Percentiles rank a stretch among this genome's conserved stretches.
These are phyloP conservation scores for Phytopythium helicoides DNA, from an alignment of 352 stramenopile genomes.

Conservation along the genomic window DNA sequence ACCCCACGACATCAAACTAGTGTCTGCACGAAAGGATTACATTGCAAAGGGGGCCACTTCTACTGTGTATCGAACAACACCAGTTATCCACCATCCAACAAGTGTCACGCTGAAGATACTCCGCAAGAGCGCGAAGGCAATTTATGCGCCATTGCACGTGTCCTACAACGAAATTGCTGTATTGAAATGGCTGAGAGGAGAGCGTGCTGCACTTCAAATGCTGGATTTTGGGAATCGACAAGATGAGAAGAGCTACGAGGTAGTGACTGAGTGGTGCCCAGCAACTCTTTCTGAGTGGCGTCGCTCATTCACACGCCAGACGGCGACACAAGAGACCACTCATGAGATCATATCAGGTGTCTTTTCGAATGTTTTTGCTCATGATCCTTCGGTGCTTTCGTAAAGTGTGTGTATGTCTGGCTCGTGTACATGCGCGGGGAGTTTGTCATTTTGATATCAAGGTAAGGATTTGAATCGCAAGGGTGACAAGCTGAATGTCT, in stretches of 20 bases:
- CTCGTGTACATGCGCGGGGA: conserved; percentile 34
- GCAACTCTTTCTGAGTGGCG: conserved; percentile 51
- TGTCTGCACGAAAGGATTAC: conserved; percentile 18
- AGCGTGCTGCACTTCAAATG: conserved; percentile 46
- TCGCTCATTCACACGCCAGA: conserved; percentile 6
- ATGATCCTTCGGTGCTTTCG: conserved; percentile 45
- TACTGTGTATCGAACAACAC: conserved; percentile 34
- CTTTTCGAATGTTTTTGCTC: conserved; percentile 42
- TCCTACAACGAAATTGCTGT: conserved; percentile 60
- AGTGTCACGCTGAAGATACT: conserved; percentile 53
- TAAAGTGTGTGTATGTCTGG: conserved; percentile 28
- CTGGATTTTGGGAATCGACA: conserved; percentile 56
- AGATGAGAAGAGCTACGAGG: conserved; percentile 38
- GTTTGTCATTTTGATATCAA: conserved; percentile 77
- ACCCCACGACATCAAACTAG: neutral
- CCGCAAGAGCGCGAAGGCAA: conserved; percentile 41
- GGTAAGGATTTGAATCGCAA: conserved; percentile 13
- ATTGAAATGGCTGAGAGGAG: conserved; percentile 43
- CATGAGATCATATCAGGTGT: conserved; percentile 6
- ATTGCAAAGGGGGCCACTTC: conserved; percentile 51
- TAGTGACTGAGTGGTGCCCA: conserved; percentile 61
- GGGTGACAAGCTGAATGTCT: no score
- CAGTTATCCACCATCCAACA: conserved; percentile 10
- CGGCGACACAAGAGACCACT: neutral
- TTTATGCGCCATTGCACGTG: conserved; percentile 31